phyloP scores from a whole-genome alignment of 768 basidiomycete species.

The Mycena filopes region DNA sequence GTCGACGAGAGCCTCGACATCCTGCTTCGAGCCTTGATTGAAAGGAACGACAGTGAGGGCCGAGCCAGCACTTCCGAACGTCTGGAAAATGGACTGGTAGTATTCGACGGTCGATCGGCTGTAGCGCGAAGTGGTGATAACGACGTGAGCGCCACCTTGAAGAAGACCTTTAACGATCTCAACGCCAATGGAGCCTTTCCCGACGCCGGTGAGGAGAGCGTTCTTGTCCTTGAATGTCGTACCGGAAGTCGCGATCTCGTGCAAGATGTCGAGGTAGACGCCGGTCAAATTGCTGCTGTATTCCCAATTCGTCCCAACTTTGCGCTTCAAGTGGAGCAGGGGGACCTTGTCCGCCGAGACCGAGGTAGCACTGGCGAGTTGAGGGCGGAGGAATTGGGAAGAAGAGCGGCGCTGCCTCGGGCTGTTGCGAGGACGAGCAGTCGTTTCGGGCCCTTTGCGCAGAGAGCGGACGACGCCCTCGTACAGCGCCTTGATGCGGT shows the following conservation, averaged over 20 bases:
- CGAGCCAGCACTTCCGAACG: slow-evolving; percentile 94
- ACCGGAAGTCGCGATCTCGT: slow-evolving; percentile 98
- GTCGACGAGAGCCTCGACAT: slow-evolving; percentile 97
- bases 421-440: slow-evolving; percentile 60
- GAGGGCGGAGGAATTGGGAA: slow-evolving; percentile 96
- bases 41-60: slow-evolving; percentile 98
- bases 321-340: slow-evolving; percentile 95
- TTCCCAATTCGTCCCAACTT: slow-evolving; percentile 94
- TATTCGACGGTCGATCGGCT: slow-evolving; percentile 96
- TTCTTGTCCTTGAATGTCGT: slow-evolving; percentile 99
- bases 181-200: slow-evolving; percentile 97
- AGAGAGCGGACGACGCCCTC: slow-evolving; percentile 96
- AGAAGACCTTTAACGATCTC: slow-evolving; percentile 97
- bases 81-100: slow-evolving; percentile 98
- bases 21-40: slow-evolving; percentile 99
- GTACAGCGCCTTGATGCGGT: slow-evolving; percentile 93
- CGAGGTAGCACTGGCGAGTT: slow-evolving; percentile 80
- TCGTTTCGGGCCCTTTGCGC: slow-evolving; percentile 77
- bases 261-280: slow-evolving; percentile 95
- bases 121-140: slow-evolving; percentile 98
- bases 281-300: slow-evolving; percentile 97
- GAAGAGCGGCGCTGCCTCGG: slow-evolving; percentile 88
- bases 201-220: slow-evolving; percentile 96
- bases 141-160: slow-evolving; percentile 95
- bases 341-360: slow-evolving; percentile 88